phyloP scores from a whole-genome alignment of 305 asterid species.

The Ajuga reptans region DNA sequence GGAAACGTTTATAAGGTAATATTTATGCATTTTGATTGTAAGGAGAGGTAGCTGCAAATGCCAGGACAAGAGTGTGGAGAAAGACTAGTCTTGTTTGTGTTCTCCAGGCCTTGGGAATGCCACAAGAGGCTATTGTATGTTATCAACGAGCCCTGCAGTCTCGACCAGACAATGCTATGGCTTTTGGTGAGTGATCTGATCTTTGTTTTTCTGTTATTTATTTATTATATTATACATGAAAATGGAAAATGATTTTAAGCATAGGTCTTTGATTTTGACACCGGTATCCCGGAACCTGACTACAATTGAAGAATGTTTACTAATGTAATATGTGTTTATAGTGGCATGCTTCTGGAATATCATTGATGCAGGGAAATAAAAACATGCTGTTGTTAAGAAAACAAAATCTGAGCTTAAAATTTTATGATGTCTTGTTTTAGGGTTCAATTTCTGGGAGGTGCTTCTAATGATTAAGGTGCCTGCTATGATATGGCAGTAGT shows the following conservation, averaged over 20 bases:
- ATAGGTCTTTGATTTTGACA: neutral
- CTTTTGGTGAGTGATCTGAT: constrained; percentile 59
- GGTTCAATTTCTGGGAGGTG: neutral
- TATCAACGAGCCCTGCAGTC: constrained; percentile 89
- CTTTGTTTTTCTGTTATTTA: neutral
- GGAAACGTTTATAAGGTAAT: constrained; percentile 98
- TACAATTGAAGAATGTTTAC: neutral
- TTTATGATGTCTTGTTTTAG: neutral
- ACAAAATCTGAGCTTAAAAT: neutral
- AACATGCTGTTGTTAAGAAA: neutral
- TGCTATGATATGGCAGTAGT: too few relatives aligned
- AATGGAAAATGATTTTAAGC: neutral
- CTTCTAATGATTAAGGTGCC: neutral
- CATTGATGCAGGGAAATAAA: neutral
- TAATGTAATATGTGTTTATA: neutral
- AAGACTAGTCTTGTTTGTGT: constrained; percentile 49
- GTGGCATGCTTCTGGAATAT: neutral
- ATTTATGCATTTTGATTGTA: constrained; percentile 37
- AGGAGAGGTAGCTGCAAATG: constrained; percentile 41
- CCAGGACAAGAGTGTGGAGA: constrained; percentile 44
- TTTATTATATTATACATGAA: neutral
- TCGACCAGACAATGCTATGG: constrained; percentile 89
- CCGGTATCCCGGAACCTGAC: neutral
- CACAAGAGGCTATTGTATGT: constrained; percentile 84
- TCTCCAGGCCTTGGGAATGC: constrained; percentile 92